Evolutionary conservation across 2,329 filamentous ascomycete species (phyloP).

Genomic region (Fusarium coicis): DNA sequence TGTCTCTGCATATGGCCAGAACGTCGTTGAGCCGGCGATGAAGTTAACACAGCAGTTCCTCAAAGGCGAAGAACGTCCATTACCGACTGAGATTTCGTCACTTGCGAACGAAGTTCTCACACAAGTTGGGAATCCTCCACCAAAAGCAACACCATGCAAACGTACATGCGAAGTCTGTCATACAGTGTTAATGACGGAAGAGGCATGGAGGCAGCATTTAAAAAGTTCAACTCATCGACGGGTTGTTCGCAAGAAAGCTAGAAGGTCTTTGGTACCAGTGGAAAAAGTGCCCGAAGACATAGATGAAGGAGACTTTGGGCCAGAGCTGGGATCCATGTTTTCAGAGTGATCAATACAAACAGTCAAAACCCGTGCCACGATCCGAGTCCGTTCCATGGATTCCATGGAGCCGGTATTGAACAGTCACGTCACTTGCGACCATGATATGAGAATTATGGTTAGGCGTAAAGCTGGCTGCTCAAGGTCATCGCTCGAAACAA

Average conservation of each 20-base stretch:
- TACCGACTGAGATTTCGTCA: constrained; percentile 60
- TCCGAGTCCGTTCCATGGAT: not conserved
- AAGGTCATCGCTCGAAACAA: not conserved
- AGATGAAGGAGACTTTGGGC: constrained; percentile 37
- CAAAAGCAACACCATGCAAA: constrained; percentile 63
- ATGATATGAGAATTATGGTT: not conserved
- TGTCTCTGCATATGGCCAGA: constrained; percentile 66
- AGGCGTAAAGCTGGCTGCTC: not conserved
- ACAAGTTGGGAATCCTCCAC: constrained; percentile 55
- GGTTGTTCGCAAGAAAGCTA: constrained; percentile 50
- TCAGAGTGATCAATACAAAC: constrained; percentile 25
- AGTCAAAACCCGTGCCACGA: not conserved
- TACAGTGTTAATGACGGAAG: constrained; percentile 67
- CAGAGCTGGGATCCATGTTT: constrained; percentile 46
- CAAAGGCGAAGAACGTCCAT: constrained; percentile 61
- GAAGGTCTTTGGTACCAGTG: constrained; percentile 50
- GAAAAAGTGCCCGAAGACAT: constrained; percentile 30
- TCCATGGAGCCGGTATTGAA: not conserved
- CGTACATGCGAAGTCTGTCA: constrained; percentile 80
- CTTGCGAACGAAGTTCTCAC: constrained; percentile 67
- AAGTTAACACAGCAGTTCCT: constrained; percentile 73
- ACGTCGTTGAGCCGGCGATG: constrained; percentile 74
- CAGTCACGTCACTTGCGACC: not conserved
- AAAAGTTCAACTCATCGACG: constrained; percentile 51
- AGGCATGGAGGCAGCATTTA: constrained; percentile 55